These are phyloP conservation scores for Vanderwaltozyma polyspora DNA, from an alignment of 805 yeast genomes.

Conservation along the genomic window DNA sequence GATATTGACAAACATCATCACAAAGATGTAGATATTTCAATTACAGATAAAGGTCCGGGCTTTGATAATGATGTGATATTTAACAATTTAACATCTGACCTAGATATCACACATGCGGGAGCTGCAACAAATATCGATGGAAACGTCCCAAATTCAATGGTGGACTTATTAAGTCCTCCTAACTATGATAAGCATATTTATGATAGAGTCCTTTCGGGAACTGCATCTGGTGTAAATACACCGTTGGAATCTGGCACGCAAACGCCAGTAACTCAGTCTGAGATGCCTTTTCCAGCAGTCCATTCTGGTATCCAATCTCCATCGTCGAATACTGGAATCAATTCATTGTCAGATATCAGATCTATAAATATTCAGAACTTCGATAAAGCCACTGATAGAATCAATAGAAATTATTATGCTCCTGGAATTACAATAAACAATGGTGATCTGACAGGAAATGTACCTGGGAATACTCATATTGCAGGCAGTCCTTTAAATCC, in stretches of 20 bases:
- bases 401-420: background rate
- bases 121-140: background rate
- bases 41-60: background rate
- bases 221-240: background rate
- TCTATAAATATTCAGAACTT: background rate
- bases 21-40: background rate
- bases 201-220: slow-evolving; percentile 40
- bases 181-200: slow-evolving; percentile 70
- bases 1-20: background rate
- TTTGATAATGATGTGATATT: background rate
- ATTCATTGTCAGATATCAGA: background rate
- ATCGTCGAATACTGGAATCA: background rate
- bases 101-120: background rate
- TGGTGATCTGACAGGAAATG: background rate
- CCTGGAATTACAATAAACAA: background rate
- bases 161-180: slow-evolving; percentile 69
- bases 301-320: background rate
- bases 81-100: background rate
- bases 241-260: slow-evolving; percentile 1
- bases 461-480: background rate
- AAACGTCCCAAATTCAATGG: background rate
- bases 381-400: background rate
- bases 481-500: background rate
- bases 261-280: background rate
- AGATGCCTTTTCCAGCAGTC: background rate